Conservation (phyloP, 805 yeast species). For the Teunomyces funiuensis region DNA sequence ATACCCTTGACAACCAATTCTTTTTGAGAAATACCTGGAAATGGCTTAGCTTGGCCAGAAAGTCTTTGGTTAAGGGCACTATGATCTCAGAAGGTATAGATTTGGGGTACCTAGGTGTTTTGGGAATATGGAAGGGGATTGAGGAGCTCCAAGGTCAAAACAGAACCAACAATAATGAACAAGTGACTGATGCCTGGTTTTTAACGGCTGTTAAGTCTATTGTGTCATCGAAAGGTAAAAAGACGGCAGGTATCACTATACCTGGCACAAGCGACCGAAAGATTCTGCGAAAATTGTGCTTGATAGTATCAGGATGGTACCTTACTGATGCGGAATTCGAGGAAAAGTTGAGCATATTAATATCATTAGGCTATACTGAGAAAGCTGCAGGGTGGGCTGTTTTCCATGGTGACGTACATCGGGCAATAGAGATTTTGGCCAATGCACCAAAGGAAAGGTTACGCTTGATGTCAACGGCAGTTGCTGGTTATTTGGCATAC, state of each 20-base stretch:
- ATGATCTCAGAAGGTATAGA: constrained; percentile 73
- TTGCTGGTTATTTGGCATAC: constrained; percentile 82
- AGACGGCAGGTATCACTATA: constrained; percentile 46
- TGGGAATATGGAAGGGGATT: constrained; percentile 85
- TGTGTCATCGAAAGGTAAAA: constrained; percentile 47
- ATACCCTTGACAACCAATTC: constrained; percentile 50
- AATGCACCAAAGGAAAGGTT: constrained; percentile 70
- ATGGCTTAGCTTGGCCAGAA: constrained; percentile 78
- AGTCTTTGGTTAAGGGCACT: constrained; percentile 60
- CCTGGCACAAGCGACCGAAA: constrained; percentile 49
- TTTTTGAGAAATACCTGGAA: constrained; percentile 79
- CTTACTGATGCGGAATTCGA: constrained; percentile 75
- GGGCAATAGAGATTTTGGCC: constrained; percentile 77
- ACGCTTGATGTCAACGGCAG: constrained; percentile 85
- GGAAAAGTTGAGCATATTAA: constrained; percentile 57
- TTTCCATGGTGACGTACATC: constrained; percentile 82
- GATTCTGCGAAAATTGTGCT: constrained; percentile 72
- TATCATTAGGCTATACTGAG: constrained; percentile 61
- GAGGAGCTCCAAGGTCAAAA: constrained; percentile 48
- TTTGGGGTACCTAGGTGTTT: constrained; percentile 83
- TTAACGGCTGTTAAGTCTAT: constrained; percentile 53
- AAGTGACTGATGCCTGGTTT: constrained; percentile 40
- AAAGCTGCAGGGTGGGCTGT: constrained; percentile 99
- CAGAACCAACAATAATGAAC: constrained; percentile 31
- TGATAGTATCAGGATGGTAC: constrained; percentile 90